Evolutionary conservation across 768 basidiomycete species (phyloP).

Genomic region (Hirschioporus abietinus): DNA sequence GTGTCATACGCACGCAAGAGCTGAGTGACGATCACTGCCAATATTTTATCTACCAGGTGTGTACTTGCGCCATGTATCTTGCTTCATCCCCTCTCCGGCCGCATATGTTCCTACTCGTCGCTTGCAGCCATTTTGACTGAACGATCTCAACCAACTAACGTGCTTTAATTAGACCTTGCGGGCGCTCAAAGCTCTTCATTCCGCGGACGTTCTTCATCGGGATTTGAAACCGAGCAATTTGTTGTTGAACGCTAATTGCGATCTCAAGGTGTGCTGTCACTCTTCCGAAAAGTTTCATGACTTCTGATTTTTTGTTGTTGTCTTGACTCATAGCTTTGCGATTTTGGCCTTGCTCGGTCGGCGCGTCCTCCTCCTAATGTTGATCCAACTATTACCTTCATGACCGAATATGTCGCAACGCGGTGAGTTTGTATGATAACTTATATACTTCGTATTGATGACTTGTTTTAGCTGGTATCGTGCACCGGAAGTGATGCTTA

Average conservation of each 20-base stretch:
- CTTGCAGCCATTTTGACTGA: not conserved
- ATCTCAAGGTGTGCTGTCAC: constrained; percentile 65
- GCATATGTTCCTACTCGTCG: not conserved
- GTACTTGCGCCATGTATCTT: not conserved
- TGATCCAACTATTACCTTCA: constrained; percentile 73
- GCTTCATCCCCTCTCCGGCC: not conserved
- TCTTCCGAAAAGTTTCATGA: not conserved
- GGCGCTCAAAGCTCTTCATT: constrained; percentile 91
- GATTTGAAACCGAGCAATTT: constrained; percentile 97
- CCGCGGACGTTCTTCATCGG: constrained; percentile 90
- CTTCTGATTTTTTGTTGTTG: not conserved
- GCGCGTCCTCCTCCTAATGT: constrained; percentile 69
- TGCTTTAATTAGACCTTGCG: constrained; percentile 61
- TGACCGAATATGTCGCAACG: constrained; percentile 95
- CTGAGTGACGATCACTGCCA: constrained; percentile 94
- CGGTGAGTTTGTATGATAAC: constrained; percentile 39
- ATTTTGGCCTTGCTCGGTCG: constrained; percentile 83
- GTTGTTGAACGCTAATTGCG: constrained; percentile 92
- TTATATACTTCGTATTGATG: too few species aligned
- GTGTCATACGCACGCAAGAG: constrained; percentile 93
- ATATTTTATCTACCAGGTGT: constrained; percentile 96
- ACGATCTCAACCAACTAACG: not conserved
- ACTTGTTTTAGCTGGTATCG: constrained; percentile 71
- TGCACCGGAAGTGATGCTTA: constrained; percentile 97
- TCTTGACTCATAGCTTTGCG: constrained; percentile 52